phyloP scores from a whole-genome alignment of 768 basidiomycete genomes.

The Amanita inopinata region DNA sequence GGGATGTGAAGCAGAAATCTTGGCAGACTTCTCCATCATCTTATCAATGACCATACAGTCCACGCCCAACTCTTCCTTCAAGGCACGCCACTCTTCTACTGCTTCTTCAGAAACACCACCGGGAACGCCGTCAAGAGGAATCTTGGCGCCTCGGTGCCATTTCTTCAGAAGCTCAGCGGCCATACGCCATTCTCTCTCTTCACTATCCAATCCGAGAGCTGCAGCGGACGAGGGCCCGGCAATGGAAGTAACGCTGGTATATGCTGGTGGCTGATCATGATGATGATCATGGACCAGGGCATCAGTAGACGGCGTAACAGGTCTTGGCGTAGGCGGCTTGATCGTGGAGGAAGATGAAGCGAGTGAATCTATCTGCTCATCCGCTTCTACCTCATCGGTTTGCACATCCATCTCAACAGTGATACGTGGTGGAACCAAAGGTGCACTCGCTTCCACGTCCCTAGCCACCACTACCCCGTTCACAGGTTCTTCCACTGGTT shows the following conservation, averaged over 20 bases:
- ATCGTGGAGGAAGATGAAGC: conserved; percentile 70
- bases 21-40: conserved; percentile 35
- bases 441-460: not conserved
- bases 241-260: conserved; percentile 22
- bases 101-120: conserved; percentile 59
- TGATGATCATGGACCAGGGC: conserved; percentile 27
- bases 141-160: conserved; percentile 57
- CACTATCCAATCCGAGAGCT: conserved; percentile 33
- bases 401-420: conserved; percentile 55
- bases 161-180: conserved; percentile 53
- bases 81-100: conserved; percentile 65
- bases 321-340: conserved; percentile 60
- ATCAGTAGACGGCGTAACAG: conserved; percentile 24
- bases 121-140: conserved; percentile 31
- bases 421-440: conserved; percentile 22
- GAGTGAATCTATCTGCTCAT: conserved; percentile 41
- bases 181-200: conserved; percentile 39
- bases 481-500: not conserved
- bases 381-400: conserved; percentile 40
- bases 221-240: not conserved
- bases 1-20: conserved; percentile 6
- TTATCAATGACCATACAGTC: conserved; percentile 73
- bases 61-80: conserved; percentile 73
- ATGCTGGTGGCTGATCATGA: conserved; percentile 64
- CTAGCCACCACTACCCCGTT: not conserved